Evolutionary conservation across 441 rosid genomes (phyloP), one percentile per base, ranked within the genome.

Genomic region (Jatropha podagrica): DNA sequence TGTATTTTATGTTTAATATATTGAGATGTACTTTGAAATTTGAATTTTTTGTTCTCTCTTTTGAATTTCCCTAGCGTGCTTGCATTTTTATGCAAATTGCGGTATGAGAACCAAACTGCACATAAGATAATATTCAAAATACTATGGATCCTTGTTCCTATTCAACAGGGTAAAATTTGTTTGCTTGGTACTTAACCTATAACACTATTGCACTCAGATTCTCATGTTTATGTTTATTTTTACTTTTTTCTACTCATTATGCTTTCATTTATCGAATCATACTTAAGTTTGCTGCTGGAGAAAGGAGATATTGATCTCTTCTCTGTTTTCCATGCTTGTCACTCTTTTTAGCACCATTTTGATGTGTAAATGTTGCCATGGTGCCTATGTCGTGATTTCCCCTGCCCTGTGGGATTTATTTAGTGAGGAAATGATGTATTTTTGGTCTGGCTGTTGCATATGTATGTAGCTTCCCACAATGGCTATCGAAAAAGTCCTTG

Each of bases 401-500:
- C 49, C 74, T 0, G 64, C 20, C 18, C 14, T 55, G 65, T 38
- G 12, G 27, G 17, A n/a, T 71, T 0, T 64, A 14, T 32, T 44
- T 68, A 59, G 8, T 55, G n/a, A 71, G 58, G 68, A 66, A 49
- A 26, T 18, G 38, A 72, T 68, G 59, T 23, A 60, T 67, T 73
- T 44, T 46, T n/a, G 68, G 17, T 72, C 63, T 71, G 63, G 12
- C 71, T 65, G 27, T 69, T 74, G 41, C 32, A 32, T 2, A 32
- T 61, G 48, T 32, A 1, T 82, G 74, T 79, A 96, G 99, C 80
- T 94, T 84, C 97, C 98, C n/a, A 84, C 97, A 23, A 89, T 96
- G 97, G 98, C 97, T 69, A 87, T 96, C 82, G 99, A 96, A 78
- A 91, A 94, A 80, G 99, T 96, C 75, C 81, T 92, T 60, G 78